These are phyloP conservation scores for Hebeloma cylindrosporum DNA, from an alignment of 768 basidiomycete species.

Conservation along the genomic window DNA sequence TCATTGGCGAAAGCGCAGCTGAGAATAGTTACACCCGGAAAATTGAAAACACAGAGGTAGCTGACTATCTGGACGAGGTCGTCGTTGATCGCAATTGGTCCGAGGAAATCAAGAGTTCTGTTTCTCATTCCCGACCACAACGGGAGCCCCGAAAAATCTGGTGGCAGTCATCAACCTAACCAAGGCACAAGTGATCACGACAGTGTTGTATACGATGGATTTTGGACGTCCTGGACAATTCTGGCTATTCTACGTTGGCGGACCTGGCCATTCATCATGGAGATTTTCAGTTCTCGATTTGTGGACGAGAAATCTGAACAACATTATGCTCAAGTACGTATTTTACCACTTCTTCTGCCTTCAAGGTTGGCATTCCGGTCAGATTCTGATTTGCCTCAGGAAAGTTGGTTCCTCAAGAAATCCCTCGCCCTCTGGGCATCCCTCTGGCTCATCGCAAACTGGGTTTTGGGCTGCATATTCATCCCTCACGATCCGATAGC, in stretches of 20 bases:
- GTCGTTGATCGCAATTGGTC: conserved; percentile 75
- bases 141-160: conserved; percentile 48
- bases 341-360: neutral
- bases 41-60: conserved; percentile 27
- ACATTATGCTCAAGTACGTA: conserved; percentile 41
- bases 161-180: conserved; percentile 37
- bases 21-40: conserved; percentile 38
- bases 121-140: conserved; percentile 54
- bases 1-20: conserved; percentile 46
- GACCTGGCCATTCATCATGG: conserved; percentile 51
- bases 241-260: conserved; percentile 56
- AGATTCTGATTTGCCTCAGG: too few relatives aligned
- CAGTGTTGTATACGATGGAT: conserved; percentile 23
- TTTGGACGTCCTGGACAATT: conserved; percentile 31
- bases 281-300: conserved; percentile 64
- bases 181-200: conserved; percentile 33
- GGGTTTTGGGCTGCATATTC: conserved; percentile 61
- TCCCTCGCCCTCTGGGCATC: conserved; percentile 62
- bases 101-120: conserved; percentile 55
- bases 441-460: conserved; percentile 65
- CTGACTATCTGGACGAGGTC: conserved; percentile 61
- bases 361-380: too few relatives aligned
- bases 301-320: conserved; percentile 52
- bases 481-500: conserved; percentile 41
- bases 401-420: conserved; percentile 75